Evolutionary conservation across 1,284 basidiomycete species (phyloP).

Genomic region (Pseudozyma flocculosa): DNA sequence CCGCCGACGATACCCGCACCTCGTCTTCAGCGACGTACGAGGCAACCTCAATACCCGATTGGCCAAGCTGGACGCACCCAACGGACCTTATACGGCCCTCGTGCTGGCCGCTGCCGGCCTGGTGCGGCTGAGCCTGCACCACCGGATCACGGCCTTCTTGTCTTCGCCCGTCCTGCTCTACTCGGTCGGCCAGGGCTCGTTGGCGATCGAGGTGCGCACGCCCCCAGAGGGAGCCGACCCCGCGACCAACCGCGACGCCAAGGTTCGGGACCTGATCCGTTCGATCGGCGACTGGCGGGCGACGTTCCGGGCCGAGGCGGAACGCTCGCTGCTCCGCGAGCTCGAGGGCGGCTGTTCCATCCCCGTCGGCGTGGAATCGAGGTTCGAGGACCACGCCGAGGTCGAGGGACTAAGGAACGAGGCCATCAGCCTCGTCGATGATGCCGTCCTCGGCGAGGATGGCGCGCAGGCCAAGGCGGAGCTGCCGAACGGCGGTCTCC

Average conservation of each 20-base stretch:
- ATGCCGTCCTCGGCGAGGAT: conserved; percentile 27
- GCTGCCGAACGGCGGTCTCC: conserved; percentile 25
- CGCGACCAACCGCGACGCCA: conserved; percentile 44
- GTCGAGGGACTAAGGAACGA: conserved; percentile 48
- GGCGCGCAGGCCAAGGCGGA: conserved; percentile 15
- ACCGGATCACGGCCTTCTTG: conserved; percentile 78
- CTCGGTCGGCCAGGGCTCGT: conserved; percentile 91
- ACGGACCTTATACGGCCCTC: conserved; percentile 81
- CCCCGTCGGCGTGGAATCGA: conserved; percentile 81
- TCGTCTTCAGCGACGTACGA: conserved; percentile 80
- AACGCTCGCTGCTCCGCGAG: conserved; percentile 80
- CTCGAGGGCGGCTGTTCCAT: conserved; percentile 97
- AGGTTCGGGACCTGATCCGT: conserved; percentile 40
- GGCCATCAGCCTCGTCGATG: conserved; percentile 28
- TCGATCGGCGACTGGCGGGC: conserved; percentile 54
- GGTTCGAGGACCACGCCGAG: conserved; percentile 49
- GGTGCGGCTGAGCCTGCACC: conserved; percentile 71
- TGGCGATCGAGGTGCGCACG: conserved; percentile 81
- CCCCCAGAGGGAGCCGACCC: conserved; percentile 38
- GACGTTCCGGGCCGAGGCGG: conserved; percentile 59
- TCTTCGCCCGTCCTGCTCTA: conserved; percentile 72
- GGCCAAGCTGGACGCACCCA: conserved; percentile 82
- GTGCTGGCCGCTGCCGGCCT: conserved; percentile 93
- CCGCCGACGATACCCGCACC: conserved; percentile 72
- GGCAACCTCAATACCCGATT: conserved; percentile 70